Base-by-base conservation (phyloP, 1,284 basidiomycete species). In the Lentinus polychrous region DNA sequence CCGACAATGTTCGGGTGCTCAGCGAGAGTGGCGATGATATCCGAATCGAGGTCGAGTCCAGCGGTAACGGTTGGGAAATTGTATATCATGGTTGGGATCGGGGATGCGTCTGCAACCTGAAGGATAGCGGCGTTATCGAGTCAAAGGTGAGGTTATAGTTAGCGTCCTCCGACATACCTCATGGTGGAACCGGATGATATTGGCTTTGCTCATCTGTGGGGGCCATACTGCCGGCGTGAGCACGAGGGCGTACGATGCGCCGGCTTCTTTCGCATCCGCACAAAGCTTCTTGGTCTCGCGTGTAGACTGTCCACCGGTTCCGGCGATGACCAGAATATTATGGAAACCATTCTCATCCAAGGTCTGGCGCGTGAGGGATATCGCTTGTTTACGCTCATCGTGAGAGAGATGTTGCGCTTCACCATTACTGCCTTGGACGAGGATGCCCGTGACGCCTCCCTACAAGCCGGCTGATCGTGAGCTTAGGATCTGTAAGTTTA, bases 1-100 rank as follows among this genome's bases (percentile, higher is more conserved):
- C 91, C 92, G 54, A 93, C 88, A 58, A 92, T 91, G 69, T 94
- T 93, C 10, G 87, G 88, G 62, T 94, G 91, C 46, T 76, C 65
- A 3, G 86, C 81, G 31, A 94, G 75, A 18, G 75, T 72, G 48
- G 75, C 74, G 57, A 96, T 78, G 45, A 80, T 76, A 64, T 94
- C 91, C 0, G 88, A 91, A 64, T 90, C 85, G 48, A 95, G 79
- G 63, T 96, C 90, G 55, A 91, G 79, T 8, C 92, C 91, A 0
- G 89, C 82, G 0, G 90, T 88, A 10, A 86, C 83, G 22, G 69
- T 66, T 40, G 93, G 89, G 71, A 92, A 94, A 69, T 94, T 94
- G 75, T 95, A 95, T 45, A 94, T 76, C 83, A 95, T 85, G 38
- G 86, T 81, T 0, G 91, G 92, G 42, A 95, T 76, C 0, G 89